Conservation (phyloP, 2,329 filamentous ascomycete species). For the Sphaerulina vaccinii region DNA sequence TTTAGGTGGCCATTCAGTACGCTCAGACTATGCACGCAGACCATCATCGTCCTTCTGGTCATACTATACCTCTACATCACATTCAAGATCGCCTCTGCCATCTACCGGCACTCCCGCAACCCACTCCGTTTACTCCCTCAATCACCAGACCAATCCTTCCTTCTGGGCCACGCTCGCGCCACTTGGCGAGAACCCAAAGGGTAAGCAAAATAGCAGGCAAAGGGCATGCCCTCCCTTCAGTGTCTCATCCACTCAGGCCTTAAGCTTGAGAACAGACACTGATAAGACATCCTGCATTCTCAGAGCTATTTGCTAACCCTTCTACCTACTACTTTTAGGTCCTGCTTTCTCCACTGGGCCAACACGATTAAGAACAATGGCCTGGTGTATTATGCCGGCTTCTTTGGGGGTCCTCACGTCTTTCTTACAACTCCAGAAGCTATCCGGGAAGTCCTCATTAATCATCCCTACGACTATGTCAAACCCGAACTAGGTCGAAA, state of each 20-base stretch:
- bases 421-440: slow-evolving; percentile 42
- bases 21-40: neutral
- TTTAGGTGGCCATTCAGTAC: too few species aligned
- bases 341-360: slow-evolving; percentile 40
- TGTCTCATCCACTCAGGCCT: too few species aligned
- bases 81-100: neutral
- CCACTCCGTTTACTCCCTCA: slow-evolving; percentile 2
- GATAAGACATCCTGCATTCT: too few species aligned
- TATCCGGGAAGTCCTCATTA: slow-evolving; percentile 52
- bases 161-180: slow-evolving; percentile 41
- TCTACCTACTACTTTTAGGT: too few species aligned
- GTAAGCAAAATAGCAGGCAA: too few species aligned
- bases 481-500: slow-evolving; percentile 46
- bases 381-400: slow-evolving; percentile 42
- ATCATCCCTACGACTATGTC: slow-evolving; percentile 54
- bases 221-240: too few species aligned
- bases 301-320: too few species aligned
- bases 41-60: neutral
- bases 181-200: slow-evolving; percentile 41
- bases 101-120: neutral
- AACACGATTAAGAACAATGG: slow-evolving; percentile 43
- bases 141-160: slow-evolving; percentile 25
- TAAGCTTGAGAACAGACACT: too few species aligned
- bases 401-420: slow-evolving; percentile 41
- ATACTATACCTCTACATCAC: neutral